Conservation (phyloP, 306 rosid genomes). For the Calophaca sinica region DNA sequence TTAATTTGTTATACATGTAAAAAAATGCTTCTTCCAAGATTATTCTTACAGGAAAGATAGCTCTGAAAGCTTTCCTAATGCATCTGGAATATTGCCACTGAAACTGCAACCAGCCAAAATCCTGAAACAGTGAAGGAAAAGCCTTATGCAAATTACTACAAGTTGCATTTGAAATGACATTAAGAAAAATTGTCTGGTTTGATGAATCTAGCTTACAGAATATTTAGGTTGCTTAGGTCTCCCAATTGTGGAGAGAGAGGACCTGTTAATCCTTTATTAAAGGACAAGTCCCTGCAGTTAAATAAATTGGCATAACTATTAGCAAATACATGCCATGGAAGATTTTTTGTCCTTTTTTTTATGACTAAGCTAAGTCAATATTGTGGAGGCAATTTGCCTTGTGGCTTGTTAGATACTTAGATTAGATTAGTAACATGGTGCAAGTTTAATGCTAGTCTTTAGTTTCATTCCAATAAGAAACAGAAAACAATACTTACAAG, state of each 20-base stretch:
- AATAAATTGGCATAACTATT: slow-evolving; percentile 32
- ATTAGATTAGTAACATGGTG: background rate
- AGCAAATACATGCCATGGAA: slow-evolving; percentile 39
- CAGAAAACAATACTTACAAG: slow-evolving; percentile 62
- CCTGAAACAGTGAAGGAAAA: slow-evolving; percentile 55
- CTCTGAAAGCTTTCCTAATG: slow-evolving; percentile 75
- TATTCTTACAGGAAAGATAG: slow-evolving; percentile 83
- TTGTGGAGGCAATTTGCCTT: background rate
- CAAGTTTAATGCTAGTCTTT: background rate
- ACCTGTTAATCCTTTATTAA: slow-evolving; percentile 65
- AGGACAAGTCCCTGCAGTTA: slow-evolving; percentile 78
- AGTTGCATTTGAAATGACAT: slow-evolving; percentile 22
- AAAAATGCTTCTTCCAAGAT: background rate
- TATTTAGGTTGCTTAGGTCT: slow-evolving; percentile 62
- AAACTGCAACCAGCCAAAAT: slow-evolving; percentile 92
- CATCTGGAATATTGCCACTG: slow-evolving; percentile 81
- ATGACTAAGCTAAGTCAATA: background rate
- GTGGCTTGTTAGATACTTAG: background rate
- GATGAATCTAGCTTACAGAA: slow-evolving; percentile 67
- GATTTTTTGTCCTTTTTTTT: background rate
- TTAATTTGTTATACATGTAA: background rate
- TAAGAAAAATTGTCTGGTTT: slow-evolving; percentile 35
- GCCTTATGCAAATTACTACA: background rate
- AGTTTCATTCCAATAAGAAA: background rate
- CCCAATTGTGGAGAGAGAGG: slow-evolving; percentile 63